Percentiles rank a stretch among this genome's conserved stretches.
phyloP scores from a whole-genome alignment of 106 monocot species.

The Dioscorea zingiberensis region DNA sequence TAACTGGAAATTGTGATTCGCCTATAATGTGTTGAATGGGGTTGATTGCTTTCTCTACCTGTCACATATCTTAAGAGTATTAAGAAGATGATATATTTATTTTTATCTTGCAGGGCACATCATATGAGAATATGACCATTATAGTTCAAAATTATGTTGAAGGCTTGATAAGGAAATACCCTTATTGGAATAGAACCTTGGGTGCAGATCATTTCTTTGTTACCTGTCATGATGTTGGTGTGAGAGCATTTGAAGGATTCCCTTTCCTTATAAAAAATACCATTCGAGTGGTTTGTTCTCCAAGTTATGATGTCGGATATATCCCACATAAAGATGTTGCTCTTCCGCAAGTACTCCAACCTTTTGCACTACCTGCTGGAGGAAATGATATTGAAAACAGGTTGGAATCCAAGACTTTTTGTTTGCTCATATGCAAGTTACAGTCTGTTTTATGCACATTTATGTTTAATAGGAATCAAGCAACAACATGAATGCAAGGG shows the following conservation, averaged over 20 bases:
- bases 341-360: constrained; percentile 91
- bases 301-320: constrained; percentile 88
- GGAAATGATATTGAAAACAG: constrained; percentile 91
- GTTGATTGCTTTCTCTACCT: too few relatives aligned
- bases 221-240: constrained; percentile 98
- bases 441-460: too few relatives aligned
- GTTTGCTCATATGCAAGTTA: too few relatives aligned
- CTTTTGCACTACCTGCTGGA: constrained; percentile 87
- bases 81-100: too few relatives aligned
- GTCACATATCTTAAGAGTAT: too few relatives aligned
- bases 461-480: too few relatives aligned
- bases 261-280: constrained; percentile 71
- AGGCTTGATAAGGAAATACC: constrained; percentile 81
- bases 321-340: constrained; percentile 95
- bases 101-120: constrained; percentile 58
- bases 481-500: too few relatives aligned
- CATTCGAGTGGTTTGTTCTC: constrained; percentile 89
- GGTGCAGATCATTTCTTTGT: constrained; percentile 98
- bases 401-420: constrained; percentile 16
- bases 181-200: constrained; percentile 97
- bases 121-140: constrained; percentile 94
- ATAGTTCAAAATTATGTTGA: constrained; percentile 89
- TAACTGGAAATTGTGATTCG: too few relatives aligned
- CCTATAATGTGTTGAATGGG: too few relatives aligned
- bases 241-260: constrained; percentile 90